Base-by-base conservation (phyloP, 352 stramenopile species). In the Phytopythium cucurbitacearum region DNA sequence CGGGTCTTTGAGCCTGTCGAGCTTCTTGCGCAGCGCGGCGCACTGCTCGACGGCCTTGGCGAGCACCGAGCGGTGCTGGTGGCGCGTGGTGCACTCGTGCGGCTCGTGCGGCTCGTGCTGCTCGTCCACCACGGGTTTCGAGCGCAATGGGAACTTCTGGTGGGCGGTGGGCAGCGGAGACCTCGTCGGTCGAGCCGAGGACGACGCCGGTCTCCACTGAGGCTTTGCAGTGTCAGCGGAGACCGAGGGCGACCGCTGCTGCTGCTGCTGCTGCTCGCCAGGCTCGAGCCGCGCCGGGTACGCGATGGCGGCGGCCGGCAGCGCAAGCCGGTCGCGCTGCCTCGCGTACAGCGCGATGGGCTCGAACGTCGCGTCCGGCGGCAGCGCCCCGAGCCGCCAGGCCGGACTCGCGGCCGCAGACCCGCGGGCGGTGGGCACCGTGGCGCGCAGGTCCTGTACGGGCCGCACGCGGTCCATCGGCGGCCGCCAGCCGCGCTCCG, bases 201-300 rank as follows among this genome's bases (percentile, higher is more conserved):
- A 67, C 0, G 71, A 74, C 1, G 76, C 71, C 28, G 76, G 73
- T 40, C 63, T 78, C 76, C 76, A 87, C 3, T 67, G 61, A 8
- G 53, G 52, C 35, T 60, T 67, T 40, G 57, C 28, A 28, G 21
- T 28, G 21, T 28, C 21, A 28, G 21, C 21, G 21, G 21, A 28
- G 21, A 28, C 21, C 21, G 48, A 21, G 36, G 48, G 48, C 28
- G 35, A 16, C 37, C n/a, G 41, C 21, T n/a, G 40, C 33, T 62
- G 36, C 13, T 9, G 21, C 5, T 35, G 16, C 28, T 53, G 32
- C 12, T 56, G 40, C n/a, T 73, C 50, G 34, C 65, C 37, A 8
- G 35, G 37, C 53, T 67, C 69, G 48, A 56, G 32, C 45, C 35
- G 34, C 9, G 46, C 34, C 1, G 46, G 46, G n/a, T 52, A 52